Evolutionary conservation across 2,329 filamentous ascomycete genomes (phyloP).

Genomic region (Calcarisporium arbuscula): DNA sequence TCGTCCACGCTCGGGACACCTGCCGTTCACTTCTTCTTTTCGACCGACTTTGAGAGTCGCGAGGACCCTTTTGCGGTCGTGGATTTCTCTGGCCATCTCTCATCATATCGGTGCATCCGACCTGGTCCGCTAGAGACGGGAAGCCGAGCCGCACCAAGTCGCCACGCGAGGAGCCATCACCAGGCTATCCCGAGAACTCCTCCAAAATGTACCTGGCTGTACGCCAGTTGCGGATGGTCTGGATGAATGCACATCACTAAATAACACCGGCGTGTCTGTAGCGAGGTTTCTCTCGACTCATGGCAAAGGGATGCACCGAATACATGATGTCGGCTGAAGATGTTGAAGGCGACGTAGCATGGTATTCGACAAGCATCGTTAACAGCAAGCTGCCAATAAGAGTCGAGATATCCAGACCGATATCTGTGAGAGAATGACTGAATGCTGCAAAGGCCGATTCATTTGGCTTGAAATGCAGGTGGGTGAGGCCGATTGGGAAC

Average conservation of each 20-base stretch:
- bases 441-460: slow-evolving; percentile 26
- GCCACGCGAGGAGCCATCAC: slow-evolving; percentile 14
- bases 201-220: slow-evolving; percentile 11
- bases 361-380: slow-evolving; percentile 19
- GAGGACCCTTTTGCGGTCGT: slow-evolving; percentile 22
- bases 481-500: too few relatives aligned
- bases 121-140: slow-evolving; percentile 1
- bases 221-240: slow-evolving; percentile 25
- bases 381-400: slow-evolving; percentile 22
- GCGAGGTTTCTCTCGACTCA: slow-evolving; percentile 14
- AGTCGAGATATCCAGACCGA: slow-evolving; percentile 7
- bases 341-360: slow-evolving; percentile 15
- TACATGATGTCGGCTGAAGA: slow-evolving; percentile 16
- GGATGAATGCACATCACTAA: slow-evolving; percentile 23
- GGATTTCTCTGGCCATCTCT: slow-evolving; percentile 19
- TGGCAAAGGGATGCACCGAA: slow-evolving; percentile 9
- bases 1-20: neutral
- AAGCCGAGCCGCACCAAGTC: neutral
- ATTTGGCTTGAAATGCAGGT: slow-evolving; percentile 25
- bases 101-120: slow-evolving; percentile 11
- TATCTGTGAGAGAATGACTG: slow-evolving; percentile 18
- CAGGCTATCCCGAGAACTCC: slow-evolving; percentile 12
- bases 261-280: slow-evolving; percentile 2
- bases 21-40: slow-evolving; percentile 26
- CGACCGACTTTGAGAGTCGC: slow-evolving; percentile 17